Evolutionary conservation across 1,139 yeast species (phyloP), one percentile per base, ranked within the genome.

Genomic region (Hemisphaericaspora xylanilytica): DNA sequence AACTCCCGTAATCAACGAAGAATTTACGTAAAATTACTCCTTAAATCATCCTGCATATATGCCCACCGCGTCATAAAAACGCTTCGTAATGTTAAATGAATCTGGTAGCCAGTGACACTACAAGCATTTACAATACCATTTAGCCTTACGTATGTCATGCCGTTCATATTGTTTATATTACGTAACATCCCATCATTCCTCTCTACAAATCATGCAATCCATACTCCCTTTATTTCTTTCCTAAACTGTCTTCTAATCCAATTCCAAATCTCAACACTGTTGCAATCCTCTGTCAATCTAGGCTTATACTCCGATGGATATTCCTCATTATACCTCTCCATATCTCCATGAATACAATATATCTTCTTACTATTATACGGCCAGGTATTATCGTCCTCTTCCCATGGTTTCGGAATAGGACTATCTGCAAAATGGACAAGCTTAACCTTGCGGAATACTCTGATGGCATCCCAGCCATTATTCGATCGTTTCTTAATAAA

Each of bases 391-490:
- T 50, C 49, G 35, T 54, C 50, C 4, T 44, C 36, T 34, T 60
- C 60, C 77, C 77, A 70, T 8, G 78, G 77, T 45, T 71, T 70
- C 2, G 77, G 76, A 4, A 70, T 63, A 1, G 78, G 77, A 0
- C 67, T 59, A 46, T 72, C 76, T 0, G 73, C 65, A 45, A 68
- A 72, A 42, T 72, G 77, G 16, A 67, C 48, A 25, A 70, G 48
- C 42, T 61, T 67, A 11, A 58, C 48, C 2, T 46, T 42, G 15
- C 47, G 34, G 3, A 56, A 37, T 2, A 51, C 52, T 20, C 47
- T 41, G 2, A 38, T 21, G 3, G 70, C 58, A 36, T 61, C 49
- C 74, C 74, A 63, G 20, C 49, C 54, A 3, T 45, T 48, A 17
- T 50, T 51, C 22, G 55, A 43, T n/a, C 47, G 33, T 30, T 52